These are phyloP conservation scores for Vanilla planifolia DNA, from an alignment of 106 monocot species.

Conservation along the genomic window DNA sequence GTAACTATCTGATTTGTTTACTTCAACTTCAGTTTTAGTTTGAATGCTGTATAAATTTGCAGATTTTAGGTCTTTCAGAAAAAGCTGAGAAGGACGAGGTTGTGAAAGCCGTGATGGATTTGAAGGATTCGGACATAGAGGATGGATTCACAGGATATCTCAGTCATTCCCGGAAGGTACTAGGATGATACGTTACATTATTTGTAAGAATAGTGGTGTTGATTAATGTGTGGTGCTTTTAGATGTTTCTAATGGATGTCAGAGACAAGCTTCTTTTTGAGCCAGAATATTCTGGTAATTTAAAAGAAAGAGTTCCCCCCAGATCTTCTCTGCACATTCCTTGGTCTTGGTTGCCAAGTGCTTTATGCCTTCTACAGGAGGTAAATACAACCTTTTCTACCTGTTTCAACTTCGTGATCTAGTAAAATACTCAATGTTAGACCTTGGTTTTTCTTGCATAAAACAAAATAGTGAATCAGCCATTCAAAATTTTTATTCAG, in stretches of 20 bases:
- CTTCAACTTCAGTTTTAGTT: not conserved
- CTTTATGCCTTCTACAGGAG: constrained; percentile 83
- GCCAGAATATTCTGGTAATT: constrained; percentile 80
- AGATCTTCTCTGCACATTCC: constrained; percentile 66
- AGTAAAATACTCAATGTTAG: no score
- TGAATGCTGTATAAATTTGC: constrained; percentile 12
- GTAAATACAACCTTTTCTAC: constrained; percentile 18
- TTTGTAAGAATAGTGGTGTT: not conserved
- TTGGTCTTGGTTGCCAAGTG: constrained; percentile 79
- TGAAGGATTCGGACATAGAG: constrained; percentile 75
- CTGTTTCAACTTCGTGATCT: not conserved
- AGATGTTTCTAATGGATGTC: constrained; percentile 92
- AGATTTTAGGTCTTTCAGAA: constrained; percentile 79
- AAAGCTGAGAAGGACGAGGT: constrained; percentile 97
- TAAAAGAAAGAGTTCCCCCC: constrained; percentile 77
- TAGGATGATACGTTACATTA: not conserved
- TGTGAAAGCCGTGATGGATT: constrained; percentile 76
- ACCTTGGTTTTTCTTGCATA: no score
- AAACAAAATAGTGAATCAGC: no score
- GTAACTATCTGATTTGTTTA: no score
- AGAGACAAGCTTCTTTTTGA: constrained; percentile 98
- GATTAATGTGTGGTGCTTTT: not conserved
- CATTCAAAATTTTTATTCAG: no score
- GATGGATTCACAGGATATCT: constrained; percentile 78
- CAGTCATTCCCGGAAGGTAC: constrained; percentile 61